Evolutionary conservation across 768 basidiomycete genomes (phyloP).

Genomic region (Pulveroboletus ravenelii): DNA sequence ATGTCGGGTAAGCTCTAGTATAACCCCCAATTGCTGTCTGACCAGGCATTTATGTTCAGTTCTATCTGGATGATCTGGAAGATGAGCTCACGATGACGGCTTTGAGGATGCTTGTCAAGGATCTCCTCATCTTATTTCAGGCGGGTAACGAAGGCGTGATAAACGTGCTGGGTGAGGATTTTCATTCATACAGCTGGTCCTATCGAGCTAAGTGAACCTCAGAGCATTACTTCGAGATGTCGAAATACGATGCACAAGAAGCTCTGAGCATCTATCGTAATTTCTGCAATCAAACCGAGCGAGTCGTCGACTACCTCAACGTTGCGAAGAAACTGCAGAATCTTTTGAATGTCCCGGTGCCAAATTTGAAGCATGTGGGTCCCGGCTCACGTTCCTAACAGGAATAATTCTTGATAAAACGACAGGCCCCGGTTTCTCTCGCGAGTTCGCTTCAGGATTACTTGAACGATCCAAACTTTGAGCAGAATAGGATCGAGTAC

Average conservation of each 20-base stretch:
- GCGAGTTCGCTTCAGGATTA: constrained; percentile 93
- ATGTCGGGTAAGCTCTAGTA: constrained; percentile 62
- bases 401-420: not conserved
- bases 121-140: constrained; percentile 91
- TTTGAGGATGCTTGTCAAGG: constrained; percentile 91
- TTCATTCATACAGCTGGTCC: constrained; percentile 16
- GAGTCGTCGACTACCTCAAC: constrained; percentile 86
- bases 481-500: constrained; percentile 92
- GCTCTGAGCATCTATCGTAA: constrained; percentile 86
- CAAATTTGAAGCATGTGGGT: constrained; percentile 85
- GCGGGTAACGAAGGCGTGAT: constrained; percentile 94
- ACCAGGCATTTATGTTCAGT: constrained; percentile 41
- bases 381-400: not conserved
- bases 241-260: constrained; percentile 81
- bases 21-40: not conserved
- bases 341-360: constrained; percentile 88
- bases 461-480: constrained; percentile 93
- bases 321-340: constrained; percentile 93
- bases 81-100: constrained; percentile 89
- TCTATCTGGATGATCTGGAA: constrained; percentile 89
- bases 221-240: constrained; percentile 99
- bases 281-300: constrained; percentile 92
- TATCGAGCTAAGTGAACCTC: constrained; percentile 12
- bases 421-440: constrained; percentile 89
- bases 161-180: constrained; percentile 63